Base-by-base conservation (phyloP, 192 early-diverging fungal species). In the Coemansia sp. region DNA sequence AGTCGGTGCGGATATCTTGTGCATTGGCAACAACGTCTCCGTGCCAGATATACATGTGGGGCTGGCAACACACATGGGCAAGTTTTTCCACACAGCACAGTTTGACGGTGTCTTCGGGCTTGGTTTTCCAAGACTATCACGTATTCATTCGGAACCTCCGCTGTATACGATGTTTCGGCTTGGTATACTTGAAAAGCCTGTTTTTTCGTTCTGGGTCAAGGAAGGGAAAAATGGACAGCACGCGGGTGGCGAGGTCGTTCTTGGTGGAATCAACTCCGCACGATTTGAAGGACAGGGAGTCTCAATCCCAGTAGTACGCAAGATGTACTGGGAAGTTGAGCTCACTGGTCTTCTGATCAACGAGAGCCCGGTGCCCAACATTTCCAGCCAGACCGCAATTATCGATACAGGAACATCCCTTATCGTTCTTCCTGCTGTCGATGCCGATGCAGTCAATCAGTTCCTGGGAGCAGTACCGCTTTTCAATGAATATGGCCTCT, bases 71-170 rank as follows among this genome's bases (percentile, higher is more conserved):
- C 70, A 84, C 37, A 80, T 84, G 70, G 70, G 73, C 21, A 71
- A 67, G 30, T 84, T 82, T 46, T 83, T 84, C 48, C 70, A 70
- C 16, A 74, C 75, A 0, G 63, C 79, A 1, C 80, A 72, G 15
- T 81, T 88, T 39, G 86, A 87, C 61, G 86, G 86, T 7, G 85
- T 87, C 10, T 73, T 87, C 59, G 86, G 86, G 26, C 65, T 87
- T 13, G 85, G 84, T 4, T 86, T 85, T 58, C 76, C 82, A 5
- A 67, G 72, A 9, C 75, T 82, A 26, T 69, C 82, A 4, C 75
- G 79, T 9, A 71, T 77, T 16, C 81, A 79, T 28, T 60, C 82
- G 61, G 74, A 69, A 58, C 74, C 78, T 5, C 71, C 70, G n/a
- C 31, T 77, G 10, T 76, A 71, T 45, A 61, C 67, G 25, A 78